Base-by-base conservation (phyloP, 2,329 filamentous ascomycete species). In the Didymellaceae sp. region DNA sequence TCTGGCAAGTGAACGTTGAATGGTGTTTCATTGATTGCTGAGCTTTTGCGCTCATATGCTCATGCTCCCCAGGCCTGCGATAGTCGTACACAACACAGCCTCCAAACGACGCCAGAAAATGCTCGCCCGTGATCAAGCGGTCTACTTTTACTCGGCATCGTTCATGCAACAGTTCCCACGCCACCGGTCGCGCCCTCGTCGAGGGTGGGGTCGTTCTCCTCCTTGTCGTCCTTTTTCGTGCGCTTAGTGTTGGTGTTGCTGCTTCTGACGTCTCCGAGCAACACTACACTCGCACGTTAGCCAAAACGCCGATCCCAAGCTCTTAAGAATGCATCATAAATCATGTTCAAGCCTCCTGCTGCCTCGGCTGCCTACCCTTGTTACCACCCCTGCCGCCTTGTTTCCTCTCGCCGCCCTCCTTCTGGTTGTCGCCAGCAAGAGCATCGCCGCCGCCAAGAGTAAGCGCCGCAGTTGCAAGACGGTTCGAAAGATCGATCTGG, bases 401-500 rank as follows among this genome's bases (percentile, higher is more conserved):
- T 40, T 63, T 59, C 55, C 67, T 61, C 35, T 68, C 58, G 13
- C 66, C 67, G 17, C 68, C 69, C 13, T 70, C 65, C 45, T 68
- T 68, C 47, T 71, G 60, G 55, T 62, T 67, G 11, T 70, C 69
- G 37, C 66, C 71, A 5, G 67, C 55, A 20, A 73, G 63, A 18
- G 68, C 68, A 46, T 75, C 74, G 49, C 69, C 68, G 32, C 70
- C 68, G 40, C 77, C 78, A 60, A 80, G 74, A 24, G 78, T 80
- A 35, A 81, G 73, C 3, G 78, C 77, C 7, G 79, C 79, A 8
- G 78, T 94, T 45, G 93, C 93, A 70, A 99, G 81, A 59, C 93
- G 86, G 83, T 97, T 96, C 60, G 92, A 96, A 52, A 99, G 86
- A 71, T 97, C 94, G 80, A 99, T 97, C 81, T 99, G 94, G 64